A percentile compares a stretch with the other conserved stretches of the same genome.
Evolutionary conservation across 768 basidiomycete species (phyloP).

Genomic region (Leccinum disarticulatum): DNA sequence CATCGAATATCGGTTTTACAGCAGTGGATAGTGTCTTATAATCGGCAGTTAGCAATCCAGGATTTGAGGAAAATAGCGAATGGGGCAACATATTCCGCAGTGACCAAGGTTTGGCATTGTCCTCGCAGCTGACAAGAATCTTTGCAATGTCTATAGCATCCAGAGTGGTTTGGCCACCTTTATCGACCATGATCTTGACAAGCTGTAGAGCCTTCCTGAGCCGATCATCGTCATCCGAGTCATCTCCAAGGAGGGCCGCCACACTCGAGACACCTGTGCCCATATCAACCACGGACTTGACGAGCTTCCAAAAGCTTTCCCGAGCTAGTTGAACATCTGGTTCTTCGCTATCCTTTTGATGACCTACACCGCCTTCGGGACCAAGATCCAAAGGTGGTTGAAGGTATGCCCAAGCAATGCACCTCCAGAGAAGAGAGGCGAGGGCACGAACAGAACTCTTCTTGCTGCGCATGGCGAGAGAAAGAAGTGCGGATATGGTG

Average conservation of each 20-base stretch:
- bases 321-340: constrained; percentile 30
- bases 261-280: constrained; percentile 58
- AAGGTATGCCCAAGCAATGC: constrained; percentile 63
- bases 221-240: constrained; percentile 38
- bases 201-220: constrained; percentile 49
- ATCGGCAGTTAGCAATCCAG: constrained; percentile 56
- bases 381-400: constrained; percentile 41
- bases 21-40: constrained; percentile 44
- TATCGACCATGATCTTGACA: constrained; percentile 56
- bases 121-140: constrained; percentile 38
- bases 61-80: constrained; percentile 54
- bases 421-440: constrained; percentile 64
- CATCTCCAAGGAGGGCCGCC: constrained; percentile 50
- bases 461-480: constrained; percentile 57
- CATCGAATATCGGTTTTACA: constrained; percentile 53
- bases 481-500: constrained; percentile 49
- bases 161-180: constrained; percentile 48
- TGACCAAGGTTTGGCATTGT: constrained; percentile 42
- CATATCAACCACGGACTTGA: constrained; percentile 55
- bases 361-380: constrained; percentile 27
- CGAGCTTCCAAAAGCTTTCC: constrained; percentile 46
- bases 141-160: constrained; percentile 57
- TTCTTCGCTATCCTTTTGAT: constrained; percentile 17
- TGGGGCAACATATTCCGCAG: constrained; percentile 48
- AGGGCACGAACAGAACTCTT: constrained; percentile 65